Conservation (phyloP, 2,329 filamentous ascomycete genomes). For the Paramyrothecium roridum region DNA sequence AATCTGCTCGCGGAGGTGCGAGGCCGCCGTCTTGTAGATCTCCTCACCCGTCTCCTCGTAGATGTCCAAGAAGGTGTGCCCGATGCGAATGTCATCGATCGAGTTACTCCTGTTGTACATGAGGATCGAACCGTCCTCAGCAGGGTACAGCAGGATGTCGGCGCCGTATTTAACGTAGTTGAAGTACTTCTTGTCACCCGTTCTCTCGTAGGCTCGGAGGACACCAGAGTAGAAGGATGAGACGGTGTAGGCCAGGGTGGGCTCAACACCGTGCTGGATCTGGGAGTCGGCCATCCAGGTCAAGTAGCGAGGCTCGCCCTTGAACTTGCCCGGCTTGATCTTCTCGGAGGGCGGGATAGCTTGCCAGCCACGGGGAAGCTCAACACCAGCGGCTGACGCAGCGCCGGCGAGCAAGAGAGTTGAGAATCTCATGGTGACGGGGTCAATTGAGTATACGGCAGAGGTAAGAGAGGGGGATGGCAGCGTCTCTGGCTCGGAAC, state of each 20-base stretch:
- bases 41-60: conserved; percentile 10
- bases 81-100: conserved; percentile 13
- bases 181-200: conserved; percentile 15
- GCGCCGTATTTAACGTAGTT: conserved; percentile 18
- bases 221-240: conserved; percentile 13
- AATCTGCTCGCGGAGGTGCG: conserved; percentile 9
- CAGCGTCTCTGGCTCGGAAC: not conserved
- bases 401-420: not conserved
- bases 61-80: conserved; percentile 11
- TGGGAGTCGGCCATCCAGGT: conserved; percentile 24
- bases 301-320: conserved; percentile 15
- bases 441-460: not conserved
- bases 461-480: not conserved
- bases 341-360: conserved; percentile 8
- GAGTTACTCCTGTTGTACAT: conserved; percentile 14
- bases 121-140: conserved; percentile 13
- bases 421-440: not conserved
- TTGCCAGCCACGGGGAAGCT: conserved; percentile 11
- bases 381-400: conserved; percentile 1
- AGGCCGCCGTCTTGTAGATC: conserved; percentile 12
- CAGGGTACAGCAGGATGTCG: conserved; percentile 17
- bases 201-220: conserved; percentile 13
- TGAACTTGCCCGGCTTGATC: conserved; percentile 5
- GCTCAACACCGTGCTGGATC: conserved; percentile 20
- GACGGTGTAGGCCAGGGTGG: conserved; percentile 18